These are phyloP conservation scores for Dunaliella primolecta DNA, from an alignment of 139 green algal genomes.

Conservation along the genomic window DNA sequence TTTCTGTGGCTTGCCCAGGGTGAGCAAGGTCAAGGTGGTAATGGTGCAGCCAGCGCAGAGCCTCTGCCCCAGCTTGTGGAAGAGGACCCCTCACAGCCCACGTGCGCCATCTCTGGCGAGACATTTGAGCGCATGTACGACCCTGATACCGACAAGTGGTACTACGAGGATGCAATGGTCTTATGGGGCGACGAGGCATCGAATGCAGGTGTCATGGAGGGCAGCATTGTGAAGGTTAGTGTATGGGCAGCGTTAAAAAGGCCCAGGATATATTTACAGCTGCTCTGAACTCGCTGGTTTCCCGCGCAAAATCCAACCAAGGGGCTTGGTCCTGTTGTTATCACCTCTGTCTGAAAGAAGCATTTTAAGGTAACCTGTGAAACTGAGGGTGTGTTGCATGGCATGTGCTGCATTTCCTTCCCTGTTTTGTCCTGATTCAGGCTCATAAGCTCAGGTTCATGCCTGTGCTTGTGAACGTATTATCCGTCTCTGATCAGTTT, in stretches of 20 bases:
- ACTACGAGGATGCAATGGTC: conserved; percentile 39
- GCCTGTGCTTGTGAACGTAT: too few species aligned
- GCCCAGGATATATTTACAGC: background rate
- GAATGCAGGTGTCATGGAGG: conserved; percentile 38
- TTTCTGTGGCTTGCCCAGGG: background rate
- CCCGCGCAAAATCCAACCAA: too few species aligned
- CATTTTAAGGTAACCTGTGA: too few species aligned
- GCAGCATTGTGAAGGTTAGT: conserved; percentile 42
- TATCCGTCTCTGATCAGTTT: too few species aligned
- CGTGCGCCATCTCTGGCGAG: conserved; percentile 56
- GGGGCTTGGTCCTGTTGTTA: too few species aligned
- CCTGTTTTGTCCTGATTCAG: too few species aligned
- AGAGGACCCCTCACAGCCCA: conserved; percentile 49
- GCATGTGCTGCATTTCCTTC: too few species aligned
- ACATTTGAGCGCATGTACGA: conserved; percentile 57
- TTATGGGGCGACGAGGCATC: conserved; percentile 38
- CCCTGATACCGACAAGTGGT: conserved; percentile 50
- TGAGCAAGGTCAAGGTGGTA: background rate
- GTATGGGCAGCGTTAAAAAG: background rate
- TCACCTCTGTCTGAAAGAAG: too few species aligned
- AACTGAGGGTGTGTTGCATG: too few species aligned
- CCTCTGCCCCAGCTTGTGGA: conserved; percentile 20
- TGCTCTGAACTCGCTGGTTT: background rate
- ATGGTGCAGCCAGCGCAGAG: background rate
- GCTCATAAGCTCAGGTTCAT: too few species aligned